Base-by-base conservation (phyloP, 1,284 basidiomycete genomes). In the Lignosus rhinocerotis region DNA sequence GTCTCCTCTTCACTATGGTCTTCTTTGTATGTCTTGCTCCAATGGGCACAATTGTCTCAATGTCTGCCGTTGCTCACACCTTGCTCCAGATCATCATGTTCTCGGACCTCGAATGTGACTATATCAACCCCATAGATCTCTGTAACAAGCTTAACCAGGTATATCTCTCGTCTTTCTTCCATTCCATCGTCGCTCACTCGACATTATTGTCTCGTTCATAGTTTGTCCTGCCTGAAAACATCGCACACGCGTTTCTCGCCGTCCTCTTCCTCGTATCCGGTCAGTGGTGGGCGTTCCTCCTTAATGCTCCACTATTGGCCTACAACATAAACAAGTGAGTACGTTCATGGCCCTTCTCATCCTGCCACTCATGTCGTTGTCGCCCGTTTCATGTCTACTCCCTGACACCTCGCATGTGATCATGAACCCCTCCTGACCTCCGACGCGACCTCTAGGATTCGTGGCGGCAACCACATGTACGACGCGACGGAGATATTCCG, bases 61-160 rank as follows among this genome's bases (percentile, higher is more conserved):
- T 19, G 41, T 6, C 42, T 19, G 10, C 6, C 51, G 3, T 41
- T 30, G 12, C 45, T 56, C 46, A 33, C n/a, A 10, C 32, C 21
- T 31, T n/a, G 16, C 19, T 36, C 12, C 69, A 98, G 96, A 97
- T 99, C 72, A 99, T 99, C 82, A 98, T 99, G 96, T 99, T 98
- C 83, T 96, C 93, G 48, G 95, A 97, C 80, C 80, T 97, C 72
- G 94, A 96, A 79, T 96, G 93, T 78, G 93, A 98, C 83, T 99
- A 98, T 80, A 97, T 99, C 81, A 99, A 99, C 80, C 96, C 96
- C 56, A 98, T 99, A 86, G 96, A 99, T 77, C 88, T 99, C 39
- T 99, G 97, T 81, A 98, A 98, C 81, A 98, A 98, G 81, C 89
- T 99, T 70, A 99, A 99, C 76, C 93, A 96, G 78, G 96, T 97